These are phyloP conservation scores for Mallotus japonicus DNA, from an alignment of 441 rosid genomes.

Conservation along the genomic window DNA sequence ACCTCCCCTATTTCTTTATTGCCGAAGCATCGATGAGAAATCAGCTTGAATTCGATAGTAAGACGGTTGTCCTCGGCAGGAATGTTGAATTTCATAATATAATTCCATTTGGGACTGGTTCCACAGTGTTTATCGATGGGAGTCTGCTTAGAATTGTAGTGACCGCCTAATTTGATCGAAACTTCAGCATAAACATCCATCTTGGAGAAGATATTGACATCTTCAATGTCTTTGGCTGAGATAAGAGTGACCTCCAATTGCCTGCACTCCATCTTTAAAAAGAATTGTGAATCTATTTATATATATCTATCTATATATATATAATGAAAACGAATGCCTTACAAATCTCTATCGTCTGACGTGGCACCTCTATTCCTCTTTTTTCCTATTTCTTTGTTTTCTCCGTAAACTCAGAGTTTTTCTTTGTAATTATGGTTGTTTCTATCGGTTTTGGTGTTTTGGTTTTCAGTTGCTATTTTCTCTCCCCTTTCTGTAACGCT, in stretches of 20 bases:
- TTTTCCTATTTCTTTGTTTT: too few relatives aligned
- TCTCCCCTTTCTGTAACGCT: too few relatives aligned
- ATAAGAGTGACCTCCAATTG: constrained; percentile 49
- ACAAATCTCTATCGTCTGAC: too few relatives aligned
- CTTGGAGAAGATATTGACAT: constrained; percentile 52
- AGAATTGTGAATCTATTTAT: neutral
- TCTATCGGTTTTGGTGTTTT: too few relatives aligned
- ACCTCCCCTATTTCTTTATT: constrained; percentile 60
- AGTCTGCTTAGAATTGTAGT: constrained; percentile 33
- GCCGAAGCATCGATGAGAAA: constrained; percentile 50
- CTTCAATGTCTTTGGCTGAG: constrained; percentile 53
- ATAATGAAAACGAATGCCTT: too few relatives aligned
- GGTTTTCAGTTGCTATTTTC: too few relatives aligned
- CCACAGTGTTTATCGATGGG: constrained; percentile 54
- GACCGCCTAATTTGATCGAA: constrained; percentile 48
- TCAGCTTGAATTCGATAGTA: constrained; percentile 39
- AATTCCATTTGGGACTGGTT: constrained; percentile 56
- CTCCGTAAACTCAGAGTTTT: too few relatives aligned
- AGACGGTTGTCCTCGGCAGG: constrained; percentile 47
- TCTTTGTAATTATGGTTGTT: too few relatives aligned
- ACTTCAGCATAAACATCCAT: constrained; percentile 65
- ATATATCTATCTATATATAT: too few relatives aligned
- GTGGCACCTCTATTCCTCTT: too few relatives aligned
- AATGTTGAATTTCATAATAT: constrained; percentile 45
- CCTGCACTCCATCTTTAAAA: constrained; percentile 45